Evolutionary conservation across 73 alveolate species (phyloP).

Genomic region (Paramecium pentaurelia): DNA sequence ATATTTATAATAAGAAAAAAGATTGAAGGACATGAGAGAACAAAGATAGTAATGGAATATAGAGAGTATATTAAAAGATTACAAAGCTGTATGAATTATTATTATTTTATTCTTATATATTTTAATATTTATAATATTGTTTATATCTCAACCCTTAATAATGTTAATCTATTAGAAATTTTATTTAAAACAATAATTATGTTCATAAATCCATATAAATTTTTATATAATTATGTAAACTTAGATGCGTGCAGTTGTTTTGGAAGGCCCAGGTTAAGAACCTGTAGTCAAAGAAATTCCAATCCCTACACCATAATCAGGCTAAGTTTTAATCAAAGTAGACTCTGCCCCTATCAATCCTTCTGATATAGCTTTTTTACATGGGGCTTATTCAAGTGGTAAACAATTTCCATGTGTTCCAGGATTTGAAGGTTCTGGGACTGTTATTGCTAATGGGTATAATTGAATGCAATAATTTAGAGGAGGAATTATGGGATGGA

Average conservation of each 20-base stretch:
- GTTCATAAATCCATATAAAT: neutral
- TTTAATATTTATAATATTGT: neutral
- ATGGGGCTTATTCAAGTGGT: constrained; percentile 66
- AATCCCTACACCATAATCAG: constrained; percentile 75
- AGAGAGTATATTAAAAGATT: neutral
- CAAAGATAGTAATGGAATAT: constrained; percentile 20
- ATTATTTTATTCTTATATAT: neutral
- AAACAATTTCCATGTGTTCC: constrained; percentile 62
- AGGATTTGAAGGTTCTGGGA: constrained; percentile 80
- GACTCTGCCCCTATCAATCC: constrained; percentile 90
- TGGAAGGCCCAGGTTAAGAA: constrained; percentile 48
- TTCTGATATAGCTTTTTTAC: constrained; percentile 69
- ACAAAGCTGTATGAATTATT: neutral
- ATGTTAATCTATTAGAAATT: neutral
- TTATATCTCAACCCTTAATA: neutral
- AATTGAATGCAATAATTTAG: neutral
- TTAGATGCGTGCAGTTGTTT: constrained; percentile 58
- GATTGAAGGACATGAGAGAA: constrained; percentile 38
- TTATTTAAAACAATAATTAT: too few species aligned
- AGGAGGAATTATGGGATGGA: constrained; percentile 89
- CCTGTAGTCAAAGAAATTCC: constrained; percentile 63
- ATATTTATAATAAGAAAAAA: neutral
- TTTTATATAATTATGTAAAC: neutral
- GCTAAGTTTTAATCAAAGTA: constrained; percentile 81
- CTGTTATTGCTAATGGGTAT: constrained; percentile 74